Base-by-base conservation (phyloP, 805 yeast genomes). In the Pichia heedii region DNA sequence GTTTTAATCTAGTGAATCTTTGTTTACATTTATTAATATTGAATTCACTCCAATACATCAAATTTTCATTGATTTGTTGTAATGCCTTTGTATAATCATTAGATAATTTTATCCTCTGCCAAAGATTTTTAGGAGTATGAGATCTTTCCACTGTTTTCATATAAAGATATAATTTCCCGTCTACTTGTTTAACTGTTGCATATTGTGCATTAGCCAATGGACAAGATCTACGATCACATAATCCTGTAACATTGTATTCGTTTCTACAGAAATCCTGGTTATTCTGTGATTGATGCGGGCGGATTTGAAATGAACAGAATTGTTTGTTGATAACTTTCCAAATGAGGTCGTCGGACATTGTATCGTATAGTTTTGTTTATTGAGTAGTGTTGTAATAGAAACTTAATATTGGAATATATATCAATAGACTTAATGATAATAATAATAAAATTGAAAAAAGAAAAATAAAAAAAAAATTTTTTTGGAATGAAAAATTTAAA, bases 71-170 rank as follows among this genome's bases (percentile, higher is more conserved):
- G 44, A 93, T 76, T 63, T 93, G 99, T 50, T 75, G 74, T 56
- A 93, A 71, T 1, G 97, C 97, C 61, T 77, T 84, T 42, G 81
- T 74, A 62, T 88, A 93, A 63, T 93, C 89, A 65, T 86, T 88
- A 38, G 93, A 84, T 48, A 93, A 72, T 63, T 81, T 84, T 58
- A 93, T 83, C 56, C 97, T 76, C 66, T 93, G 97, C 99, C 99
- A 93, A 61, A 86, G 69, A 55, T 84, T 83, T 36, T 84, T 78
- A 13, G 99, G 99, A 50, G 88, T 84, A 61, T 93, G 97, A 19
- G 95, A 94, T 67, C 99, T 79, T 68, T 93, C 99, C 1, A 94
- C 95, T 1, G 97, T 93, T 63, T 93, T 93, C 87, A 93, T 93
- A 66, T 93, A 93, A 30, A 86, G 67, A 56, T 85, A 86, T 39